Evolutionary conservation across 192 early-diverging fungal species (phyloP).

Genomic region (Dispira parvispora): DNA sequence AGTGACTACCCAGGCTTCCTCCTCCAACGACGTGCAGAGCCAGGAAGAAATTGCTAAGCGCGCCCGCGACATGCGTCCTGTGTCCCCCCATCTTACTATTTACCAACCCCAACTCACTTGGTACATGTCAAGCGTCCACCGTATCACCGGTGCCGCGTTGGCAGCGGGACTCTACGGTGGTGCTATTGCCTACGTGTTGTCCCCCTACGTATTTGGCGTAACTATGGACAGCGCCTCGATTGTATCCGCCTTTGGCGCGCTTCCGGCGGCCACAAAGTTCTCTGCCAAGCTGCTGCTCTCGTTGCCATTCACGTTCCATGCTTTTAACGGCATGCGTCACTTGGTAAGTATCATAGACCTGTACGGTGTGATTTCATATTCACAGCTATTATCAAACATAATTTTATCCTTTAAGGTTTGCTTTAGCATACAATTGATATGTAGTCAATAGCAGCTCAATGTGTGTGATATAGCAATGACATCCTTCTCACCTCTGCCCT

Average conservation of each 20-base stretch:
- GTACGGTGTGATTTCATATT: not conserved
- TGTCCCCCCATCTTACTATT: conserved; percentile 71
- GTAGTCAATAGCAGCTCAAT: too few relatives aligned
- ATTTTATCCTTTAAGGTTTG: not conserved
- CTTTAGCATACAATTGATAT: too few relatives aligned
- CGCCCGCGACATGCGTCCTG: conserved; percentile 45
- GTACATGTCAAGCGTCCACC: conserved; percentile 51
- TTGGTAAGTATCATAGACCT: conserved; percentile 32
- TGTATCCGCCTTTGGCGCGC: conserved; percentile 41
- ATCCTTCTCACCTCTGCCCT: too few relatives aligned
- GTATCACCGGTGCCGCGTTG: conserved; percentile 58
- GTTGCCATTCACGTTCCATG: conserved; percentile 62
- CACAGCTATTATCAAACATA: not conserved
- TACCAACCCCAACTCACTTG: conserved; percentile 84
- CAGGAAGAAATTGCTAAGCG: conserved; percentile 27
- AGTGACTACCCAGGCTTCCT: not conserved
- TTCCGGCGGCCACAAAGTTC: conserved; percentile 50
- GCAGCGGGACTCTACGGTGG: conserved; percentile 48
- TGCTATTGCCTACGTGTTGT: conserved; percentile 48
- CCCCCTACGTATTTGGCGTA: conserved; percentile 33
- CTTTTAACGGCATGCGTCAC: conserved; percentile 75
- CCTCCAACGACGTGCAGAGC: conserved; percentile 13
- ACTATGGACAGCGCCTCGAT: conserved; percentile 48
- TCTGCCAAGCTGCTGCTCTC: conserved; percentile 54
- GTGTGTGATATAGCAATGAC: too few relatives aligned